A percentile compares a stretch with the other conserved stretches of the same genome.
Evolutionary conservation across 1,284 basidiomycete species (phyloP).

Genomic region (Cutaneotrichosporon curvatum): DNA sequence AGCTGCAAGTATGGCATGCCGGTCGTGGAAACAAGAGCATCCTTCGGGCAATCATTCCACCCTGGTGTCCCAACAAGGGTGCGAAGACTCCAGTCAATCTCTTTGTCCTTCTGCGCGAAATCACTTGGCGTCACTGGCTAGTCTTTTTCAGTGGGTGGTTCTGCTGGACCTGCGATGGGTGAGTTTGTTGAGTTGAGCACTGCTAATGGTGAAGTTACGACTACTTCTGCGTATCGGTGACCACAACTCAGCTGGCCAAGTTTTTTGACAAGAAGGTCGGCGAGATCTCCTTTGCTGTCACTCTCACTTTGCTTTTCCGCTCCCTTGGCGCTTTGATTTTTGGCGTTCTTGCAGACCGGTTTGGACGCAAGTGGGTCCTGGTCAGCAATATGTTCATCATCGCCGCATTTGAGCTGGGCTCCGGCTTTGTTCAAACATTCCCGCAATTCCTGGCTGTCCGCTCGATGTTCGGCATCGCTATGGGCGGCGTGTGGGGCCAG

Average conservation of each 20-base stretch:
- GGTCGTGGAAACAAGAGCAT: slow-evolving; percentile 18
- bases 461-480: slow-evolving; percentile 74
- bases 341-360: slow-evolving; percentile 68
- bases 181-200: not conserved
- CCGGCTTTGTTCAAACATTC: slow-evolving; percentile 49
- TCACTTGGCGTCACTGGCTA: slow-evolving; percentile 49
- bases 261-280: slow-evolving; percentile 18
- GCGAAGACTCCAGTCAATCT: slow-evolving; percentile 24
- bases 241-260: slow-evolving; percentile 3
- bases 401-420: slow-evolving; percentile 66
- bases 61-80: slow-evolving; percentile 1
- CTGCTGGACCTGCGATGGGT: slow-evolving; percentile 52
- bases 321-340: slow-evolving; percentile 81
- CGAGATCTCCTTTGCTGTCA: slow-evolving; percentile 64
- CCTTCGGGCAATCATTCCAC: slow-evolving; percentile 11
- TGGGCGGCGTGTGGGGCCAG: slow-evolving; percentile 53
- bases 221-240: slow-evolving; percentile 1
- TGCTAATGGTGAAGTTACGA: not conserved
- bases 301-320: slow-evolving; percentile 85
- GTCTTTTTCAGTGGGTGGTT: slow-evolving; percentile 54
- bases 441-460: slow-evolving; percentile 48
- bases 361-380: slow-evolving; percentile 71
- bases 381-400: slow-evolving; percentile 67
- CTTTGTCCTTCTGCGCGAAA: slow-evolving; percentile 41
- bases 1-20: slow-evolving; percentile 36